phyloP scores from a whole-genome alignment of 495 filamentous ascomycete species.

The Antarctomyces pellizariae region DNA sequence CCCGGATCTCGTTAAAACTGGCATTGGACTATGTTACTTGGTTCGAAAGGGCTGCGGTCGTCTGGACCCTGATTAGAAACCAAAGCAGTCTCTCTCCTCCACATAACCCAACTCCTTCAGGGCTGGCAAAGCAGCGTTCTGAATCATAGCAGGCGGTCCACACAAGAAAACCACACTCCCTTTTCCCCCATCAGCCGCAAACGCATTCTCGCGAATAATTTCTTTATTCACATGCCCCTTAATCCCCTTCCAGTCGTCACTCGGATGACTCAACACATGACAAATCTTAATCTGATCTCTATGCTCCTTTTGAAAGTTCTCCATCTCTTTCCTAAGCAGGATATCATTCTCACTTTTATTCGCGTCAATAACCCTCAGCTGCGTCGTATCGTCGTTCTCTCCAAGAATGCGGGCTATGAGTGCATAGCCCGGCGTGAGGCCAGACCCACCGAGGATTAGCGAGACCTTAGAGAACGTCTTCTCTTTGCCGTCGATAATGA shows the following conservation, averaged over 20 bases:
- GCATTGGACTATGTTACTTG: too few species aligned
- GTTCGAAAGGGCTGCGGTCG: too few species aligned
- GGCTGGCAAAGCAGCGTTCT: conserved; percentile 15
- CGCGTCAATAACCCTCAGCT: conserved; percentile 15
- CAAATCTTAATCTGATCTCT: conserved; percentile 13
- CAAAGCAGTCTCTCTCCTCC: conserved; percentile 14
- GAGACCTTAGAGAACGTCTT: too few species aligned
- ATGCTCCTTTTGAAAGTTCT: conserved; percentile 12
- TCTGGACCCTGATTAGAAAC: too few species aligned
- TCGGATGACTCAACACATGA: conserved; percentile 15
- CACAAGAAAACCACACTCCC: conserved; percentile 12
- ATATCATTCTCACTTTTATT: conserved; percentile 21
- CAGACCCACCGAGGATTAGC: too few species aligned
- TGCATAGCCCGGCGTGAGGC: conserved; percentile 16
- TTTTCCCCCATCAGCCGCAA: conserved; percentile 11
- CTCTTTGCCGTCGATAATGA: too few species aligned
- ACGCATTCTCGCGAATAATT: conserved; percentile 12
- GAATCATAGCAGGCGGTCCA: conserved; percentile 17
- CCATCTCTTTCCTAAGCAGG: conserved; percentile 17
- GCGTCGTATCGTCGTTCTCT: conserved; percentile 8
- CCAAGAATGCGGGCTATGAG: conserved; percentile 12
- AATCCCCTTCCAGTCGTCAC: conserved; percentile 13
- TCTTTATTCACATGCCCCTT: conserved; percentile 14
- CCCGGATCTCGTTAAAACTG: conserved; percentile 25
- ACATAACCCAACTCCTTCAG: conserved; percentile 13